Conservation (phyloP, 768 basidiomycete genomes). For the Coprinopsis strossmayeri region DNA sequence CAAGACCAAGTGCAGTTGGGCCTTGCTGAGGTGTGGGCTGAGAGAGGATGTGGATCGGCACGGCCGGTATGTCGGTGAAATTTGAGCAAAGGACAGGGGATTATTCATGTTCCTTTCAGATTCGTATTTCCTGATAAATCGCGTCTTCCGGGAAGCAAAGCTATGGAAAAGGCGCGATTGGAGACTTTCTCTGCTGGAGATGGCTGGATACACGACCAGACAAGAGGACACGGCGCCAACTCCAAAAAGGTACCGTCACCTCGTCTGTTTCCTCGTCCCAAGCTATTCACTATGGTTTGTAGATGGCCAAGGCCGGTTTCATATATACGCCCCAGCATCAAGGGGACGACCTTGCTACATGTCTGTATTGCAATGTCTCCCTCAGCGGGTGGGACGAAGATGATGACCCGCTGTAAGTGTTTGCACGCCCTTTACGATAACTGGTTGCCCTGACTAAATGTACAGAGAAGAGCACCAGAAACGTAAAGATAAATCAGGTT, state of each 20-base stretch:
- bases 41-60: slow-evolving; percentile 48
- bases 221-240: slow-evolving; percentile 57
- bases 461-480: slow-evolving; percentile 69
- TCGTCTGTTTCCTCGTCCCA: neutral
- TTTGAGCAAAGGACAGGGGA: no score
- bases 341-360: slow-evolving; percentile 77
- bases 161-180: slow-evolving; percentile 67
- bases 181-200: slow-evolving; percentile 52
- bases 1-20: slow-evolving; percentile 67
- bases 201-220: slow-evolving; percentile 66
- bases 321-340: slow-evolving; percentile 62
- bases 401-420: slow-evolving; percentile 79
- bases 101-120: no score
- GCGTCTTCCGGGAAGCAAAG: slow-evolving; percentile 59
- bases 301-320: slow-evolving; percentile 92
- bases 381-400: slow-evolving; percentile 83
- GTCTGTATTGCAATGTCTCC: slow-evolving; percentile 75
- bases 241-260: slow-evolving; percentile 51
- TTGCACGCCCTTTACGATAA: slow-evolving; percentile 1
- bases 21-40: slow-evolving; percentile 67
- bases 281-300: neutral
- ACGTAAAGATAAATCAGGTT: slow-evolving; percentile 46
- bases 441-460: slow-evolving; percentile 2
- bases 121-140: slow-evolving; percentile 51
- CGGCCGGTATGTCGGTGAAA: slow-evolving; percentile 56